Evolutionary conservation across 108 stramenopile species (phyloP).

Genomic region (Cyclotella kingstonii): DNA sequence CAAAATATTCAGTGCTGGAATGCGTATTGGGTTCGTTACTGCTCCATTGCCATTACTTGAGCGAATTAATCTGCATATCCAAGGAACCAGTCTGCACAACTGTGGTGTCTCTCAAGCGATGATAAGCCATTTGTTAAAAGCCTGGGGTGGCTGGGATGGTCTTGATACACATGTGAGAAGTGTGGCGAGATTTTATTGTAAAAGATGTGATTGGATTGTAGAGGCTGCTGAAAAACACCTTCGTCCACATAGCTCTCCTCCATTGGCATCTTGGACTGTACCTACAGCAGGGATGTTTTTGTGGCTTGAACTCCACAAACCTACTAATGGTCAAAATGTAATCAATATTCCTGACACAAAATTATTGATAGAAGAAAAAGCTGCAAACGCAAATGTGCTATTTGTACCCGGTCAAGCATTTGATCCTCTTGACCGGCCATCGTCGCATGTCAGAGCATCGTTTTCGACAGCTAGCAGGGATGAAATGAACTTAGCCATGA

Average conservation of each 20-base stretch:
- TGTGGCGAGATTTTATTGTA: constrained; percentile 33
- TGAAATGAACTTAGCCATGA: constrained; percentile 32
- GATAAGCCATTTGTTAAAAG: constrained; percentile 25
- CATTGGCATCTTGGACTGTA: constrained; percentile 15
- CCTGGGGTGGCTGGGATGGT: constrained; percentile 43
- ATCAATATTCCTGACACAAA: constrained; percentile 5
- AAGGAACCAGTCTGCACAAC: constrained; percentile 45
- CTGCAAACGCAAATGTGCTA: constrained; percentile 29
- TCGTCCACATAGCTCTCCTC: not conserved
- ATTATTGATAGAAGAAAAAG: constrained; percentile 25
- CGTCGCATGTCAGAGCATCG: constrained; percentile 21
- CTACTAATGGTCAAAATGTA: not conserved
- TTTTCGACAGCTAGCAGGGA: constrained; percentile 28
- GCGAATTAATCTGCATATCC: constrained; percentile 31
- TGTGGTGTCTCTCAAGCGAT: constrained; percentile 56
- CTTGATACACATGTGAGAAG: constrained; percentile 24
- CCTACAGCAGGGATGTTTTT: constrained; percentile 65
- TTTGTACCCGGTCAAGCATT: constrained; percentile 38
- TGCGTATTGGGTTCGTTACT: constrained; percentile 58
- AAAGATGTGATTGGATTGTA: constrained; percentile 33
- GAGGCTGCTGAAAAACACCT: constrained; percentile 28
- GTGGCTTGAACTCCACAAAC: constrained; percentile 34
- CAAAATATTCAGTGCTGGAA: constrained; percentile 57
- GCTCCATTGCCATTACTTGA: constrained; percentile 48
- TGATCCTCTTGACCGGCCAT: constrained; percentile 19